phyloP scores from a whole-genome alignment of 257 asterid genomes.

The Anisodus acutangulus region DNA sequence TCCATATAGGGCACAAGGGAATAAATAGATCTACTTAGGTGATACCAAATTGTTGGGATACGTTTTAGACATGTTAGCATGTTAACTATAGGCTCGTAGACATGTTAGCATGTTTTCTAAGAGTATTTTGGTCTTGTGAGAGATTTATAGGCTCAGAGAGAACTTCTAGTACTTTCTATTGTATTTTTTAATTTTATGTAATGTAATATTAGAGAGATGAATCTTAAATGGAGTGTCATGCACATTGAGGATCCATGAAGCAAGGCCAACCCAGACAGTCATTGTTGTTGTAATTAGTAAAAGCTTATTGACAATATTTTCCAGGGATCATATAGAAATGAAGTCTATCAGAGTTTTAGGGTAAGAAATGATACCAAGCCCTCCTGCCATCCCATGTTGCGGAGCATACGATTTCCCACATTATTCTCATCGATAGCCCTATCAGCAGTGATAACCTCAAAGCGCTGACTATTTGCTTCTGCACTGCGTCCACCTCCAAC shows the following conservation, averaged over 20 bases:
- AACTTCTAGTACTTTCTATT: neutral
- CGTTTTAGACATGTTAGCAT: neutral
- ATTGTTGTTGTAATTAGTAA: neutral
- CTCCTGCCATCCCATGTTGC: conserved; percentile 99
- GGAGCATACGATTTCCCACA: conserved; percentile 96
- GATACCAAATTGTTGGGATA: neutral
- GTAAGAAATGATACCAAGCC: conserved; percentile 95
- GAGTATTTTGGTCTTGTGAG: neutral
- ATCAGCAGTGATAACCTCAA: conserved; percentile 89
- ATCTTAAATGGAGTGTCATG: neutral
- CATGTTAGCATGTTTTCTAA: neutral
- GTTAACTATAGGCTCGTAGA: neutral
- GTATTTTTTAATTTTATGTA: neutral
- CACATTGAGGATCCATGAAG: neutral
- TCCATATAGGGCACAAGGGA: conserved; percentile 6
- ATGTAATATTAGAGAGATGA: neutral
- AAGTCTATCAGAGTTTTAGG: conserved; percentile 39
- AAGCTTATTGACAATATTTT: conserved; percentile 9
- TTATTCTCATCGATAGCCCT: conserved; percentile 90
- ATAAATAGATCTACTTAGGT: neutral
- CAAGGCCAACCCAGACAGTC: neutral
- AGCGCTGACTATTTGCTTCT: conserved; percentile 69
- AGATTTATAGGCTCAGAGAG: neutral
- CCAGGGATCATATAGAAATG: conserved; percentile 13
- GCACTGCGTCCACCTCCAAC: conserved; percentile 93